These are phyloP conservation scores for Fusarium sp. DNA, from an alignment of 2,329 filamentous ascomycete genomes.

Conservation along the genomic window DNA sequence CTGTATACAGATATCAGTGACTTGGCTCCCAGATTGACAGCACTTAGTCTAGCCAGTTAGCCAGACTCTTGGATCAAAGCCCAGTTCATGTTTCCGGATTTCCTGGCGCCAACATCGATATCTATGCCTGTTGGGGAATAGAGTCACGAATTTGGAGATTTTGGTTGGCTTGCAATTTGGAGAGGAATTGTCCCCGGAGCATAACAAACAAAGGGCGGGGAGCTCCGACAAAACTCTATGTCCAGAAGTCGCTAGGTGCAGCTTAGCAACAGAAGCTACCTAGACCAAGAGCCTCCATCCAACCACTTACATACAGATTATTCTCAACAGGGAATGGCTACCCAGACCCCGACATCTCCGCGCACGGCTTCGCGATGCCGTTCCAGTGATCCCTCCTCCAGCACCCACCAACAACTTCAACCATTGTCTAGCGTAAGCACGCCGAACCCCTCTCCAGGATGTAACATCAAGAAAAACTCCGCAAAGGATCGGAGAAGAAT, in stretches of 20 bases:
- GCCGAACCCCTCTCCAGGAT: slow-evolving; percentile 35
- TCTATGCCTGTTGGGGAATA: slow-evolving; percentile 9
- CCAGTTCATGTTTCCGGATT: slow-evolving; percentile 32
- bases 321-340: neutral
- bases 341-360: neutral
- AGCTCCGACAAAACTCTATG: slow-evolving; percentile 24
- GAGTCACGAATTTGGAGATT: slow-evolving; percentile 7
- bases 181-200: neutral
- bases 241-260: slow-evolving; percentile 13
- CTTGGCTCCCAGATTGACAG: slow-evolving; percentile 13
- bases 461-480: slow-evolving; percentile 33
- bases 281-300: slow-evolving; percentile 19
- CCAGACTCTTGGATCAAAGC: slow-evolving; percentile 20
- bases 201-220: slow-evolving; percentile 20
- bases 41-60: slow-evolving; percentile 9
- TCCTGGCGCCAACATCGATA: slow-evolving; percentile 17
- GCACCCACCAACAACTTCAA: neutral
- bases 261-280: slow-evolving; percentile 7
- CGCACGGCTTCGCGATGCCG: slow-evolving; percentile 13
- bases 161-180: slow-evolving; percentile 9
- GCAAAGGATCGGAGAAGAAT: slow-evolving; percentile 32
- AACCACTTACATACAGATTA: neutral
- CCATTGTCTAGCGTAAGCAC: slow-evolving; percentile 18
- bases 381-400: slow-evolving; percentile 22
- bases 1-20: neutral